phyloP scores from a whole-genome alignment of 2,329 filamentous ascomycete genomes.

The Monosporascus sp. region DNA sequence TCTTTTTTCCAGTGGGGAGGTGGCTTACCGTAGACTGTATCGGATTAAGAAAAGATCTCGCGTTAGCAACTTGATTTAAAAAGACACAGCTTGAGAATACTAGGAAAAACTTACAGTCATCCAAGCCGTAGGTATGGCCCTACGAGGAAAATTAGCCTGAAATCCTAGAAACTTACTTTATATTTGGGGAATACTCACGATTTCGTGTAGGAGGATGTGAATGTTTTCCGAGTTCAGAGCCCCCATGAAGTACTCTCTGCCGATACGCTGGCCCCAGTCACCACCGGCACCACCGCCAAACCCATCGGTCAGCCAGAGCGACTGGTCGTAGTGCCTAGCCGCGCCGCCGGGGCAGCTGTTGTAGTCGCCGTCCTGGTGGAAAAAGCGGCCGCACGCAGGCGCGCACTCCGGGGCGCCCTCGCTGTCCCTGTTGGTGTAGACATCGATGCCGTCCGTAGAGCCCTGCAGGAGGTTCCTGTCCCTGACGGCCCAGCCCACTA shows the following conservation, averaged over 20 bases:
- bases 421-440: slow-evolving; percentile 36
- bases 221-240: slow-evolving; percentile 31
- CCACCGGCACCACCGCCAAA: slow-evolving; percentile 33
- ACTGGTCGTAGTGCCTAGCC: slow-evolving; percentile 38
- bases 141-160: neutral
- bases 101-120: slow-evolving; percentile 25
- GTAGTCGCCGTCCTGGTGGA: slow-evolving; percentile 39
- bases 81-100: neutral
- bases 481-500: slow-evolving; percentile 20
- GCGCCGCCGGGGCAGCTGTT: slow-evolving; percentile 33
- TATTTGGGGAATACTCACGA: slow-evolving; percentile 7
- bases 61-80: neutral
- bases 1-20: neutral
- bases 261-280: slow-evolving; percentile 33
- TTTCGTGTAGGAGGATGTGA: slow-evolving; percentile 43
- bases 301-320: slow-evolving; percentile 43
- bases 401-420: slow-evolving; percentile 38
- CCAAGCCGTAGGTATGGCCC: slow-evolving; percentile 39
- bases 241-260: slow-evolving; percentile 38
- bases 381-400: slow-evolving; percentile 37
- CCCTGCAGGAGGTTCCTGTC: slow-evolving; percentile 21
- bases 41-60: neutral
- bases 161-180: neutral
- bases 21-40: neutral
- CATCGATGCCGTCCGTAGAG: slow-evolving; percentile 22